Conservation (phyloP, 2,329 filamentous ascomycete genomes). For the Hymenoscyphus scutula region DNA sequence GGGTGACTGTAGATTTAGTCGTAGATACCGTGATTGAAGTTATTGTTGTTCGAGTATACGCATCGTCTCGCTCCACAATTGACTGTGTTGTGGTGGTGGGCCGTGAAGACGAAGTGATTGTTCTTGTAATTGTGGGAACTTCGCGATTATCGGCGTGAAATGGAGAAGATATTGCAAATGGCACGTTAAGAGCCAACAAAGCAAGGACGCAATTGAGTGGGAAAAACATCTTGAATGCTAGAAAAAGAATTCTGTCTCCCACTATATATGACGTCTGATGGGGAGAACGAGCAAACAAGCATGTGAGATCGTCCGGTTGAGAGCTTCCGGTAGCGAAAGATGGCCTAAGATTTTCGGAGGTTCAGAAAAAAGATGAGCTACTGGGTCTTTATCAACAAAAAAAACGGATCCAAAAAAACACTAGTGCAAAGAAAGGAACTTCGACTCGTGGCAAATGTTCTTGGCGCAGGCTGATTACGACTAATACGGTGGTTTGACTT, state of each 20-base stretch:
- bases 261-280: neutral
- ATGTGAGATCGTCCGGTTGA: no score
- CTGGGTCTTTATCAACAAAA: no score
- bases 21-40: neutral
- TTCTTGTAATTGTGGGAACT: constrained; percentile 4
- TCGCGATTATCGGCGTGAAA: neutral
- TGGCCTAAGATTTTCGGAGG: neutral
- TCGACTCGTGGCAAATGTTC: constrained; percentile 10
- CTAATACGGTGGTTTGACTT: neutral
- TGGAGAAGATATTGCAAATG: neutral
- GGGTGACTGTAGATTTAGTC: neutral
- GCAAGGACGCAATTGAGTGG: neutral
- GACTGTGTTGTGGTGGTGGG: neutral
- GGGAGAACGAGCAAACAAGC: neutral
- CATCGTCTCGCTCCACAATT: neutral
- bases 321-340: neutral
- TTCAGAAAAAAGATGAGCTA: neutral
- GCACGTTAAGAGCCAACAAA: constrained; percentile 7
- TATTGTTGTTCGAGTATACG: neutral
- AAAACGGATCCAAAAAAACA: neutral
- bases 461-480: constrained; percentile 12
- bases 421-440: no score
- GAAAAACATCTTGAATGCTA: constrained; percentile 3
- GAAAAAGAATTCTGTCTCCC: neutral
- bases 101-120: neutral